Conservation (phyloP, 495 filamentous ascomycete genomes). For the Neurospora sp. region DNA sequence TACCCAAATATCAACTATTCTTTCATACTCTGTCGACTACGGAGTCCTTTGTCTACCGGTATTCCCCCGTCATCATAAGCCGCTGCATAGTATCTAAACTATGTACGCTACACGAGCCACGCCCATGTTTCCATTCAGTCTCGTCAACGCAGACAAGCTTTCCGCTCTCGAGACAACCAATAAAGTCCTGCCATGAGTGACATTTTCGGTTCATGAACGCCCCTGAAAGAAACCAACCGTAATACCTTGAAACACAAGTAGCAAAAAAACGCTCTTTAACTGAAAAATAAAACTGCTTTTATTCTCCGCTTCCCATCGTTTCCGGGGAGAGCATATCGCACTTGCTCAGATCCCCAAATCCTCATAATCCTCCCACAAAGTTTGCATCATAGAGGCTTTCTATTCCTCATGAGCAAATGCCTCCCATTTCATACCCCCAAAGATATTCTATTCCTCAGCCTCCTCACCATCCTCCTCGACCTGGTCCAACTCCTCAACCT, state of each 20-base stretch:
- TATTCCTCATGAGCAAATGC: not conserved
- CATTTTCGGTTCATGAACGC: not conserved
- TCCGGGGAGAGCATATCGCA: not conserved
- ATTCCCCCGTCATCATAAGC: not conserved
- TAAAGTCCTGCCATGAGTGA: not conserved
- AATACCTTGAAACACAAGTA: not conserved
- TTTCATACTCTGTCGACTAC: not conserved
- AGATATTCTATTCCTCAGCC: conserved; percentile 20
- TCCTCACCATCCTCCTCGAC: conserved; percentile 16
- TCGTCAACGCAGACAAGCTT: not conserved
- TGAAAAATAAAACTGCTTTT: not conserved
- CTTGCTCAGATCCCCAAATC: not conserved
- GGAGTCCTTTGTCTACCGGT: not conserved
- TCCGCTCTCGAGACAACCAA: not conserved
- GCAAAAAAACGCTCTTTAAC: not conserved
- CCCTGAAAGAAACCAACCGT: not conserved
- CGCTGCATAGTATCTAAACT: not conserved
- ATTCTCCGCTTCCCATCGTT: not conserved
- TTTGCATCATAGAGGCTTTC: not conserved
- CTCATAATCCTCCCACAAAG: not conserved
- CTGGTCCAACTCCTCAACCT: conserved; percentile 29
- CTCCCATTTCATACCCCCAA: not conserved
- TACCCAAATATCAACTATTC: not conserved
- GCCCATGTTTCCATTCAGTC: not conserved
- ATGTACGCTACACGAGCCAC: not conserved